Conservation (phyloP, 192 early-diverging fungal genomes). For the Paraglomus brasilianum region DNA sequence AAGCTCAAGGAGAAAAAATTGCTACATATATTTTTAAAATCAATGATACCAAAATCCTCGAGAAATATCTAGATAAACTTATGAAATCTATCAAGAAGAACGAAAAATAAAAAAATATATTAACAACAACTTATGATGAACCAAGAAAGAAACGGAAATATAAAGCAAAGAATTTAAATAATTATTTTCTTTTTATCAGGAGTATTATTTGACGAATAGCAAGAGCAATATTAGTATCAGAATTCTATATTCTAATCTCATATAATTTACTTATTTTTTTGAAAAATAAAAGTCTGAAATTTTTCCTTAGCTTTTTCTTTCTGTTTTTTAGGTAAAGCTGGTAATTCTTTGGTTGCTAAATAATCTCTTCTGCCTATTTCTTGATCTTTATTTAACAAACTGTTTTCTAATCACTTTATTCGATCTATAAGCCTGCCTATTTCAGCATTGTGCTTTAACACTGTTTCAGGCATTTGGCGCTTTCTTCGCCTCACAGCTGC, state of each 20-base stretch:
- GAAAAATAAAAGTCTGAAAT: constrained; percentile 16
- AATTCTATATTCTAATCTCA: constrained; percentile 20
- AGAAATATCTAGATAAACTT: no score
- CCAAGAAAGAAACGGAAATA: no score
- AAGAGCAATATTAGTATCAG: constrained; percentile 1
- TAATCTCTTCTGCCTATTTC: constrained; percentile 14
- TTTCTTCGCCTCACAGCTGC: constrained; percentile 8
- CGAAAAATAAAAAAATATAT: no score
- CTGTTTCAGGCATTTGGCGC: constrained; percentile 17
- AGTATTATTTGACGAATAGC: no score
- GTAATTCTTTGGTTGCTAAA: constrained; percentile 22
- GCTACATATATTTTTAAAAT: no score
- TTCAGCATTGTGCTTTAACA: constrained; percentile 11
- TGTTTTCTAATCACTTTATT: constrained; percentile 21
- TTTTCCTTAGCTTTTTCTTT: constrained; percentile 23
- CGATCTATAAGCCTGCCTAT: constrained; percentile 3
- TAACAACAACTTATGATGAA: no score
- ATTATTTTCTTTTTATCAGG: no score
- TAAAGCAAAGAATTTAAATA: no score
- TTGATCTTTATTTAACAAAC: constrained; percentile 11
- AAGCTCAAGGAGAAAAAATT: no score
- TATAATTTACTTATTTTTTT: constrained; percentile 27
- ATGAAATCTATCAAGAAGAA: no score
- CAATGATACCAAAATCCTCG: no score
- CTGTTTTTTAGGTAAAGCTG: constrained; percentile 17